Base-by-base conservation (phyloP, 305 asterid species). In the Caryopteris hybrid region DNA sequence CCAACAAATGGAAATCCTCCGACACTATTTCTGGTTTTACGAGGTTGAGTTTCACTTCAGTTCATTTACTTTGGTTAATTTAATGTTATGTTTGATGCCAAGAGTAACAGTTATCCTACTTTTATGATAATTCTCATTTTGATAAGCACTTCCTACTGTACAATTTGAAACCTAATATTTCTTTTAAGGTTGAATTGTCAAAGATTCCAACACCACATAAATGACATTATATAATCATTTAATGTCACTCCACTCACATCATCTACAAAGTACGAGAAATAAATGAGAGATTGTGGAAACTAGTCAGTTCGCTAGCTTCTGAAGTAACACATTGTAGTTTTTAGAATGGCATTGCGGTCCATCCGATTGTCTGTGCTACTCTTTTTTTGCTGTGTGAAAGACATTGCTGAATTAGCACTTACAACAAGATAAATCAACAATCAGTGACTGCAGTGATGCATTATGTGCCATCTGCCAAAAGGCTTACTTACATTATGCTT, bases 1-100 rank as follows among this genome's bases (percentile, higher is more conserved):
- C 90, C 96, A 73, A 83, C 91, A 63, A 94, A 89, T 75, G 97
- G 96, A 83, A 94, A 94, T 64, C 99, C 99, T 31, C 99, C 99
- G 3, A 87, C 97, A 22, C 61, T 94, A 61, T 94, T 94, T 81
- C 75, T 94, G 78, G 87, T 76, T 75, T 68, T 94, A 72, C 87
- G 91, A 55, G 97, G 99, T 93, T 82, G 67, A 46, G n/a, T 72
- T 79, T 57, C 56, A 60, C 57, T 57, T 27, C 61, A 53, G 25
- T 56, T 39, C 29, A 31, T 66, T 8, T 39, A 18, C 23, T 8
- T 23, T 18, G 34, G 42, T n/a, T n/a, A n/a, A n/a, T 69, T 43
- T 38, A 41, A 38, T 55, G 27, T 23, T 36, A 17, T 50, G 51
- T 64, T 47, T 65, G 41, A 63, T 53, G 53, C 22, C 33, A 69